Percentiles rank a stretch among this genome's conserved stretches.
These are phyloP conservation scores for Xylaria curta DNA, from an alignment of 495 filamentous ascomycete species.

Conservation along the genomic window DNA sequence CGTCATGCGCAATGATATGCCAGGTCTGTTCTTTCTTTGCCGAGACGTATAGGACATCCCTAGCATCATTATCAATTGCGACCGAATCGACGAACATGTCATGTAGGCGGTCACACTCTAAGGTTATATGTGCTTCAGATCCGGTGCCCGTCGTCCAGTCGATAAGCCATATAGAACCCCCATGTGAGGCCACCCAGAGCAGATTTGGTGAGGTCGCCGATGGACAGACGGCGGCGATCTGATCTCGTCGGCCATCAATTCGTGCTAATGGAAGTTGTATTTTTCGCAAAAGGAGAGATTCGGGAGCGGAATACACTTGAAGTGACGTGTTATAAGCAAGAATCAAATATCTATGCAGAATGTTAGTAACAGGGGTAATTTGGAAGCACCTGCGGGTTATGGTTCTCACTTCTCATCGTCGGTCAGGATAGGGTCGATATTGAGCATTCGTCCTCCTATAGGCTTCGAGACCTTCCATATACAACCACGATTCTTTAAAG, in stretches of 20 bases:
- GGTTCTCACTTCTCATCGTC: constrained; percentile 75
- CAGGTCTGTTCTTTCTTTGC: constrained; percentile 40
- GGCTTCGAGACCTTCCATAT: constrained; percentile 66
- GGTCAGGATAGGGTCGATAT: constrained; percentile 80
- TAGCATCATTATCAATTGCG: constrained; percentile 40
- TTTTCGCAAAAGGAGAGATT: constrained; percentile 76
- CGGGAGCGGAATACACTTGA: constrained; percentile 79
- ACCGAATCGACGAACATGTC: constrained; percentile 53
- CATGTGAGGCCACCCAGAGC: constrained; percentile 73
- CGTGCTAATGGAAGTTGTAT: constrained; percentile 47
- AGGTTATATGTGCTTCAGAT: constrained; percentile 44
- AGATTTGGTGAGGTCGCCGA: constrained; percentile 63
- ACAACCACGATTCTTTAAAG: constrained; percentile 11
- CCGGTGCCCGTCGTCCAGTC: constrained; percentile 72
- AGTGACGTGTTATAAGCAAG: constrained; percentile 66
- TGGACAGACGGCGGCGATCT: constrained; percentile 62
- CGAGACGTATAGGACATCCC: constrained; percentile 54
- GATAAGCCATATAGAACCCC: constrained; percentile 71
- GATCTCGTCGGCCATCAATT: constrained; percentile 33
- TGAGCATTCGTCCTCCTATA: constrained; percentile 70
- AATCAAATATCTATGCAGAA: constrained; percentile 67
- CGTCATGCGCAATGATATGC: constrained; percentile 52
- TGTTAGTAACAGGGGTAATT: constrained; percentile 36
- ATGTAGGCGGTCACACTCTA: constrained; percentile 33
- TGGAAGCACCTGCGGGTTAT: neutral